Conservation (phyloP, 73 alveolate genomes). For the Halteria grandinella region DNA sequence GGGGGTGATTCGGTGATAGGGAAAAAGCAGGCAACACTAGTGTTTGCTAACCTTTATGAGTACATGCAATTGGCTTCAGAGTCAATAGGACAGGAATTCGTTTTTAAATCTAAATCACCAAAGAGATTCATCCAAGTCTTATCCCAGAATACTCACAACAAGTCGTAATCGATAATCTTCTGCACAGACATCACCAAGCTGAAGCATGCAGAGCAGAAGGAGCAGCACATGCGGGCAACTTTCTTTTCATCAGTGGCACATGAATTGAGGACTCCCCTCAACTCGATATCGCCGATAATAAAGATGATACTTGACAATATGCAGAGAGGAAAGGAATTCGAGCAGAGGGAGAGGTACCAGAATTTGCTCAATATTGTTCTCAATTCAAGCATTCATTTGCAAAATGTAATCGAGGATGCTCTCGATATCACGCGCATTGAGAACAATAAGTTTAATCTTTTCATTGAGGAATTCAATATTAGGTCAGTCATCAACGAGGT, state of each 20-base stretch:
- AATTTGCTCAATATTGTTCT: neutral
- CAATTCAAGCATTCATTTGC: constrained; percentile 1
- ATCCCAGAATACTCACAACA: too few relatives aligned
- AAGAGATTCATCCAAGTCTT: too few relatives aligned
- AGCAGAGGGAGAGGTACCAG: too few relatives aligned
- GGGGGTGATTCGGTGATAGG: too few relatives aligned
- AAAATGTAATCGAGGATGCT: constrained; percentile 30
- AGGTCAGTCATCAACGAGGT: constrained; percentile 9
- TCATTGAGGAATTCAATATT: neutral
- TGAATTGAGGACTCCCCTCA: constrained; percentile 36
- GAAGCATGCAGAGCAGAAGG: too few relatives aligned
- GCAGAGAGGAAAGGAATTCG: neutral
- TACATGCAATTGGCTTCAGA: too few relatives aligned
- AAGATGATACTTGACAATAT: neutral
- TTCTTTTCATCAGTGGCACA: constrained; percentile 35
- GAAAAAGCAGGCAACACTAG: too few relatives aligned
- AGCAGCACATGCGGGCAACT: neutral
- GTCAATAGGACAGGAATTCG: too few relatives aligned
- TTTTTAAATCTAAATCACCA: too few relatives aligned
- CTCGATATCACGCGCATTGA: constrained; percentile 20
- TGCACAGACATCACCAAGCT: too few relatives aligned
- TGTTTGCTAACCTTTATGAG: too few relatives aligned
- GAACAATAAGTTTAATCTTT: constrained; percentile 5
- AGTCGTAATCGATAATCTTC: too few relatives aligned
- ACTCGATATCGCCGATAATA: constrained; percentile 12